Evolutionary conservation across 176 grass and related monocot species (phyloP), one percentile per base, ranked within the genome.

Genomic region (Juncus inflexus): DNA sequence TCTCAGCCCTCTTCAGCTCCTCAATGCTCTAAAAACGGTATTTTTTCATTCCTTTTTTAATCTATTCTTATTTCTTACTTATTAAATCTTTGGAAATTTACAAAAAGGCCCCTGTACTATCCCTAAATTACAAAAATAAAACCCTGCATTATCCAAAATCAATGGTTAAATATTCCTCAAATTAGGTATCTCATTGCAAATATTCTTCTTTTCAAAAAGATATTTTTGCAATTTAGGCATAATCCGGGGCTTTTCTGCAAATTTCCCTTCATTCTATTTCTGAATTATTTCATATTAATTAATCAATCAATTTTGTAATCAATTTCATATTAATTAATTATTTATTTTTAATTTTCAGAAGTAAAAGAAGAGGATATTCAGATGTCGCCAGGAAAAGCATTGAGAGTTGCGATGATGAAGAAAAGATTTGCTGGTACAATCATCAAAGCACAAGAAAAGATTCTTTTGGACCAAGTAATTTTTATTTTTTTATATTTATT

Each of bases 391-490:
- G 66, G 60, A 54, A 96, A 74, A 77, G 91, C 91, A 73, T 84
- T 96, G 43, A 86, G 91, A 61, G 77, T 79, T 73, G 91, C 87
- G 63, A 85, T 87, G 47, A 72, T 96, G 49, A 96, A 78, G 76
- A 77, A 52, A 2, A 83, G 81, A 77, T 90, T 96, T 87, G 87
- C 91, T 58, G 81, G 80, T 60, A 95, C 91, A 57, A 95, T 95
- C 15, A 76, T 90, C 42, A 95, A 95, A 80, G 86, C 86, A 1
- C 81, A 95, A 36, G 76, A 90, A 53, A 81, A 79, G 36, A 73
- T 84, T 69, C 87, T 90, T 87, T 68, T 87, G 57, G 79, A 78
- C 79, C 89, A 88, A 76, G 84, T 94, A 79, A 67, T 81, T 37
- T 78, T 41, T 28, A 38, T 45, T 3, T 38, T 9, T 35, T 67